A percentile compares a stretch with the other conserved stretches of the same genome.
These are phyloP conservation scores for Domatiomyces globalis DNA, from an alignment of 2,329 filamentous ascomycete species.

Conservation along the genomic window DNA sequence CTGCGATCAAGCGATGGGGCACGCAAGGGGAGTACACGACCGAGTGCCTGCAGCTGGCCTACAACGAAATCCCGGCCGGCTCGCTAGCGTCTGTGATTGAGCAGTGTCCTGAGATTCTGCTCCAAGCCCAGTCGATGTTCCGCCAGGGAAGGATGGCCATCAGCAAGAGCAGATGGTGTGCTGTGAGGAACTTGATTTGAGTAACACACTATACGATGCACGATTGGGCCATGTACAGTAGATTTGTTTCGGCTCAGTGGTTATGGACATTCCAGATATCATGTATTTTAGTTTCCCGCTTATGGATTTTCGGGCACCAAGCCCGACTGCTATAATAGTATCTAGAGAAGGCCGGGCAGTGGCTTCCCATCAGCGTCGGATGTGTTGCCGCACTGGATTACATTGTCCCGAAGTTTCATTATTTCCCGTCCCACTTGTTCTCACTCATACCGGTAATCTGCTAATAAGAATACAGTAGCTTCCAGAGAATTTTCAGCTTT, in stretches of 20 bases:
- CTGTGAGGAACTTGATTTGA: constrained; percentile 1
- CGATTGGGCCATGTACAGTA: background rate
- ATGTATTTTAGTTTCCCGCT: too few species aligned
- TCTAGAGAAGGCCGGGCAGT: too few species aligned
- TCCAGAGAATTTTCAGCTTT: background rate
- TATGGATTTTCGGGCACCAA: too few species aligned
- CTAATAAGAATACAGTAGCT: too few species aligned
- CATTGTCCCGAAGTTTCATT: too few species aligned
- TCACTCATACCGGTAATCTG: too few species aligned
- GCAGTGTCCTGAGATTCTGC: constrained; percentile 1
- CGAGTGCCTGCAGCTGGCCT: constrained; percentile 1
- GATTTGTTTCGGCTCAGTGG: background rate
- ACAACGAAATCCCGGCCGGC: background rate
- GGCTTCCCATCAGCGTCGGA: too few species aligned
- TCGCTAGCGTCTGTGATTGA: background rate
- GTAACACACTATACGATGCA: background rate
- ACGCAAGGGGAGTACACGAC: background rate
- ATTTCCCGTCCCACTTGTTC: too few species aligned
- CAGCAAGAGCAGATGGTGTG: constrained; percentile 1
- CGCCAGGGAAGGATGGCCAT: background rate
- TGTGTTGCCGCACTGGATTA: too few species aligned
- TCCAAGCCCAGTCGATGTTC: background rate
- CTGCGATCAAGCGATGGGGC: constrained; percentile 1
- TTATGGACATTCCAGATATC: background rate
- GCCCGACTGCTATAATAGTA: too few species aligned